These are phyloP conservation scores for Jimgerdemannia lactiflua DNA, from an alignment of 192 early-diverging fungal species.

Conservation along the genomic window DNA sequence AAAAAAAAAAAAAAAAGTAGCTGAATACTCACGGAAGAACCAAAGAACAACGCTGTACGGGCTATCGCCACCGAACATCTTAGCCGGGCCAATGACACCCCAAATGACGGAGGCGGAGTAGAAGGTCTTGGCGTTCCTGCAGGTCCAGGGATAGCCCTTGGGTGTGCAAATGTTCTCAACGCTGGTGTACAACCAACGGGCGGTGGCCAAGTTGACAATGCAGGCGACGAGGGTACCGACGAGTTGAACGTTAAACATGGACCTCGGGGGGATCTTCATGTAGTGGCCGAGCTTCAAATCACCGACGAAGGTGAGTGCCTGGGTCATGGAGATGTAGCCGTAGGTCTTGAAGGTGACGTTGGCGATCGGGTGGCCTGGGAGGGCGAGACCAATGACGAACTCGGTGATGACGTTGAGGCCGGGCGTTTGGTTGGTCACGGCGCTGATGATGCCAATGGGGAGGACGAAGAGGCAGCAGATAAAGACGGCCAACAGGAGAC, in stretches of 20 bases:
- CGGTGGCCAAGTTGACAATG: conserved; percentile 65
- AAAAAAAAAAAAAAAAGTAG: conserved; percentile 23
- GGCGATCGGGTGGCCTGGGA: conserved; percentile 57
- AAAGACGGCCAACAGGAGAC: conserved; percentile 55
- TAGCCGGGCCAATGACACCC: conserved; percentile 73
- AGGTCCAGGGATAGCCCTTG: conserved; percentile 42
- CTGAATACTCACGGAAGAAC: conserved; percentile 32
- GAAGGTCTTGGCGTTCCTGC: conserved; percentile 54
- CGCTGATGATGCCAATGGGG: conserved; percentile 80
- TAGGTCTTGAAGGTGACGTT: conserved; percentile 74
- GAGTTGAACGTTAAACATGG: conserved; percentile 79
- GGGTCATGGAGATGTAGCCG: conserved; percentile 52
- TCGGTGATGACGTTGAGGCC: conserved; percentile 82
- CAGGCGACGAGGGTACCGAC: conserved; percentile 68
- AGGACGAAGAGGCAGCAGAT: conserved; percentile 65
- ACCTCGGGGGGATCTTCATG: conserved; percentile 79
- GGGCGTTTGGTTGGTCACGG: conserved; percentile 73
- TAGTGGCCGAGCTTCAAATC: conserved; percentile 81
- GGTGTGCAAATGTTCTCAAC: conserved; percentile 38
- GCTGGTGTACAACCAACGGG: conserved; percentile 55
- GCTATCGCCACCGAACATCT: conserved; percentile 56
- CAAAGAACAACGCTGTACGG: conserved; percentile 42
- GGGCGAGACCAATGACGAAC: conserved; percentile 61
- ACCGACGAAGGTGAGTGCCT: conserved; percentile 58
- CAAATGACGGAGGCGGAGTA: conserved; percentile 76